phyloP scores from a whole-genome alignment of 2,329 filamentous ascomycete genomes.

The Harringtonia aguacate region DNA sequence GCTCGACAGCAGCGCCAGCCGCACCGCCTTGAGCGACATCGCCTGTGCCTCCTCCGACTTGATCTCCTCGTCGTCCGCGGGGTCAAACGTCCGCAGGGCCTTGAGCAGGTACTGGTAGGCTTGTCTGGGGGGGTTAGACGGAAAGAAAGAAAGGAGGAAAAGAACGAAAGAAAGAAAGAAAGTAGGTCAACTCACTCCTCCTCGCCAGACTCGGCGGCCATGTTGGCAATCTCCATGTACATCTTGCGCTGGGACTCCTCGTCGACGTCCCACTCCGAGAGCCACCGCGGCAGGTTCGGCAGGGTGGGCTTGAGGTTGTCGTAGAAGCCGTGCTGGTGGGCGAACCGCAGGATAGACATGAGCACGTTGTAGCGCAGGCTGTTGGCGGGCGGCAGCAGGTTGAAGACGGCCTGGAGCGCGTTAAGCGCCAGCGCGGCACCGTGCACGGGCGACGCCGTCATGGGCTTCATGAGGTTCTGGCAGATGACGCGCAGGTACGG shows the following conservation, averaged over 20 bases:
- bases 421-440: constrained; percentile 79
- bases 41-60: constrained; percentile 49
- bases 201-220: constrained; percentile 69
- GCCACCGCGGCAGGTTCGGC: constrained; percentile 72
- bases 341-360: constrained; percentile 74
- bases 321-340: constrained; percentile 65
- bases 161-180: neutral
- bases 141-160: constrained; percentile 1
- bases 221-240: constrained; percentile 71
- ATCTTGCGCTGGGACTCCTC: constrained; percentile 77
- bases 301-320: constrained; percentile 77
- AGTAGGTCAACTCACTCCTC: constrained; percentile 46
- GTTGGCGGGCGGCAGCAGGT: constrained; percentile 68
- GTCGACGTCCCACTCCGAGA: constrained; percentile 71
- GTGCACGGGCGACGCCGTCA: constrained; percentile 76
- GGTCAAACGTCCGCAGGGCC: constrained; percentile 50
- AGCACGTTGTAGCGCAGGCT: constrained; percentile 85
- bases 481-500: constrained; percentile 83
- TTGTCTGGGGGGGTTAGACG: constrained; percentile 27
- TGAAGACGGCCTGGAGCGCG: constrained; percentile 92
- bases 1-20: constrained; percentile 40
- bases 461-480: constrained; percentile 77
- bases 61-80: constrained; percentile 41
- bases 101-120: constrained; percentile 59
- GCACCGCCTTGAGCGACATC: constrained; percentile 46